Base-by-base conservation (phyloP, 2,329 filamentous ascomycete species). In the Nemania abortiva region DNA sequence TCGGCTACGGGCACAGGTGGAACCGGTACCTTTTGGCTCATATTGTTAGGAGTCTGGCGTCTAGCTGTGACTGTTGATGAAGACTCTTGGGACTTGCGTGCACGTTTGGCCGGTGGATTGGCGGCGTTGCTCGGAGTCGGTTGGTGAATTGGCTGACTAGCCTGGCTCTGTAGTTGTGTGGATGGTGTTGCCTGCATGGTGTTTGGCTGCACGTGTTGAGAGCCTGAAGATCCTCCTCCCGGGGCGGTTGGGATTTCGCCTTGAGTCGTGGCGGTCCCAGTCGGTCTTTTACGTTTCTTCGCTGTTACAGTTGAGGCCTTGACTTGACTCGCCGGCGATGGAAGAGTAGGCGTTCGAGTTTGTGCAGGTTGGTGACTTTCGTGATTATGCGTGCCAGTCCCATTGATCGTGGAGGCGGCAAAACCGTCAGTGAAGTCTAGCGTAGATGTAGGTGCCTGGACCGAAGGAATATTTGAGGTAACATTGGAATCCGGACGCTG, bases 281-380 rank as follows among this genome's bases (percentile, higher is more conserved):
- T 70, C 15, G 74, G 78, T 10, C 77, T 74, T 68, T 79, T 79
- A 45, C 78, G 74, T 65, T 79, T 79, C 63, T 76, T 76, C 6
- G 77, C 74, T 24, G 74, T 73, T 42, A 79, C 77, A n/a, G 77
- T 72, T 1, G 78, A 79, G 22, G 70, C 66, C n/a, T 72, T 71
- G 71, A 77, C 65, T 76, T 79, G 62, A 74, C 74, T 61, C 72
- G 73, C 9, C 66, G 71, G 69, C 15, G 68, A 47, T 31, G 73
- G 71, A 27, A 60, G 65, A 42, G 56, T 63, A 20, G 69, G 45
- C 11, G 69, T 58, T 24, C 65, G 39, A 39, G 61, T 42, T 50
- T 66, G 68, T 22, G 63, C 37, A 27, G 67, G 52, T 62, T 59
- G 47, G 27, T 39, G 56, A 10, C 47, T 49, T 50, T 73, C 74